Evolutionary conservation across 2,329 filamentous ascomycete species (phyloP).

Genomic region (Elsinoe batatas): DNA sequence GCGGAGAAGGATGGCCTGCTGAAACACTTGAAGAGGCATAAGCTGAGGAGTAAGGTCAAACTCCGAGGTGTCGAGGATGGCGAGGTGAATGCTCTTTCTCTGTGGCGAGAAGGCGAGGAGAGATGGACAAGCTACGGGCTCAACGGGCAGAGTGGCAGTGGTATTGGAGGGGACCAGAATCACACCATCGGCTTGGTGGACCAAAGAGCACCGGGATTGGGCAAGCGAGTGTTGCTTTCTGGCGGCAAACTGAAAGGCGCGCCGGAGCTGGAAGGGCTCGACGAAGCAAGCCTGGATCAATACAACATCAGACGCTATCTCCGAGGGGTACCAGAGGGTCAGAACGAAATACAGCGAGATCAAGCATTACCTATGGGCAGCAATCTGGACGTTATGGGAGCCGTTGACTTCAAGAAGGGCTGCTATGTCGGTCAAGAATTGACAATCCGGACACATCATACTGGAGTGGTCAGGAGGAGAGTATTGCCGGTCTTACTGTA

Average conservation of each 20-base stretch:
- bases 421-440: constrained; percentile 97
- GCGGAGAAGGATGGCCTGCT: constrained; percentile 51
- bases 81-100: constrained; percentile 61
- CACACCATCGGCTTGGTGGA: constrained; percentile 32
- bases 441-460: constrained; percentile 90
- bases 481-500: constrained; percentile 75
- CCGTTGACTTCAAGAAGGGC: constrained; percentile 87
- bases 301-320: constrained; percentile 74
- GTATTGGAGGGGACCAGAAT: constrained; percentile 14
- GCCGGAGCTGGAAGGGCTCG: constrained; percentile 28
- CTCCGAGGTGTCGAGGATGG: constrained; percentile 55
- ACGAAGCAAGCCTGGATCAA: constrained; percentile 31
- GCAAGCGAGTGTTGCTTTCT: constrained; percentile 24
- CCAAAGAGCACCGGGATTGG: constrained; percentile 28
- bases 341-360: constrained; percentile 62
- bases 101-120: constrained; percentile 53
- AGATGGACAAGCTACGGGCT: constrained; percentile 22
- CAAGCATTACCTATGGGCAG: constrained; percentile 73
- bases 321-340: constrained; percentile 75
- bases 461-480: constrained; percentile 83
- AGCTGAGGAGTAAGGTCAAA: constrained; percentile 68
- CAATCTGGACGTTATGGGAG: constrained; percentile 78
- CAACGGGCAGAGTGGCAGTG: not conserved
- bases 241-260: constrained; percentile 26
- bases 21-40: constrained; percentile 74